Evolutionary conservation across 169 alveolate species (phyloP).

Genomic region (Perkinsus olseni): DNA sequence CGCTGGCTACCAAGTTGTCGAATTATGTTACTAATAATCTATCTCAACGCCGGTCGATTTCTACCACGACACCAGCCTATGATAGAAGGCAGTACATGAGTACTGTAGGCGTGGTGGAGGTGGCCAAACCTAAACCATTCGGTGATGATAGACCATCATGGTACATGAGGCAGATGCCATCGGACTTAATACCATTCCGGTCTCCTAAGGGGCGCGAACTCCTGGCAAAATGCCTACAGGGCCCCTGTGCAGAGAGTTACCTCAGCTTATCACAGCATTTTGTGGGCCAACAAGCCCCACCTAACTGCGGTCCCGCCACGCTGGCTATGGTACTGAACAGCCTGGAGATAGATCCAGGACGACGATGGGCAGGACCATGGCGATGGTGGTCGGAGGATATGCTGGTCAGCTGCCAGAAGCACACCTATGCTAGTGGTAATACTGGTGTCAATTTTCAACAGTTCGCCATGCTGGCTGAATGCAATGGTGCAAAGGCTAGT

Average conservation of each 20-base stretch:
- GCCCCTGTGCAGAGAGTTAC: conserved; percentile 32
- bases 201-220: conserved; percentile 25
- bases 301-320: conserved; percentile 41
- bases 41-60: conserved; percentile 10
- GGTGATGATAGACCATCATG: conserved; percentile 7
- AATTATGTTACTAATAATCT: not conserved
- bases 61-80: conserved; percentile 20
- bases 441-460: conserved; percentile 31
- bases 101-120: not conserved
- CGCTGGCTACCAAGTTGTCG: not conserved
- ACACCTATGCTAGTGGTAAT: not conserved
- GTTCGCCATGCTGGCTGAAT: conserved; percentile 24
- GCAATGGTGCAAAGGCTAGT: conserved; percentile 19
- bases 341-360: conserved; percentile 39
- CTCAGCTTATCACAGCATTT: conserved; percentile 39
- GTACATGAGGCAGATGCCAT: conserved; percentile 17
- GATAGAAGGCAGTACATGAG: not conserved
- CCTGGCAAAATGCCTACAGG: conserved; percentile 21
- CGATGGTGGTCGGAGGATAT: conserved; percentile 46
- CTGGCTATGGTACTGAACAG: conserved; percentile 44
- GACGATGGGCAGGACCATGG: conserved; percentile 49
- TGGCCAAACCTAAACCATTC: not conserved
- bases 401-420: conserved; percentile 22
- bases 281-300: conserved; percentile 41
- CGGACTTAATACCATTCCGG: conserved; percentile 12